phyloP scores from a whole-genome alignment of 768 basidiomycete genomes.

The Pleurotus ostreatus region DNA sequence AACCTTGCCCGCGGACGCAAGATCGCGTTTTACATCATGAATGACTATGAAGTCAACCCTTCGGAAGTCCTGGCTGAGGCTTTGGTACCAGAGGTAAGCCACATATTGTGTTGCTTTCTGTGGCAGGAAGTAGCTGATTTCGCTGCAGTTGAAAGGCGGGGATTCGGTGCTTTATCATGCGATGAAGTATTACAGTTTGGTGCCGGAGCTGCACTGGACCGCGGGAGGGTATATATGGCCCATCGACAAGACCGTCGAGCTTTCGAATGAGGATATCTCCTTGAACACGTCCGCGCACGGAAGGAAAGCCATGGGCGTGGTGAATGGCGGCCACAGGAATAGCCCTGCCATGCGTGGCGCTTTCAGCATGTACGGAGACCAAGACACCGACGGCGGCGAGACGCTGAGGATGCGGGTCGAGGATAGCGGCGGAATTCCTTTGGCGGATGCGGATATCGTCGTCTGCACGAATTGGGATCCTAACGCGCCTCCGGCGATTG shows the following conservation, averaged over 20 bases:
- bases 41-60: constrained; percentile 69
- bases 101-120: constrained; percentile 20
- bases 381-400: constrained; percentile 25
- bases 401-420: constrained; percentile 53
- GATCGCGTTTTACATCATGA: constrained; percentile 67
- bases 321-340: constrained; percentile 16
- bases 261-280: constrained; percentile 16
- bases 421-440: constrained; percentile 62
- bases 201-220: constrained; percentile 73
- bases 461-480: constrained; percentile 36
- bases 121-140: not conserved
- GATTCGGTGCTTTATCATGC: constrained; percentile 76
- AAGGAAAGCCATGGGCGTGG: constrained; percentile 18
- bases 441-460: constrained; percentile 60
- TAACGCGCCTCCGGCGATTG: constrained; percentile 34
- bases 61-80: constrained; percentile 66
- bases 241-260: constrained; percentile 62
- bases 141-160: constrained; percentile 63
- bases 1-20: constrained; percentile 68
- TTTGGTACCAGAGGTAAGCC: constrained; percentile 58
- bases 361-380: constrained; percentile 41
- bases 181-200: constrained; percentile 70
- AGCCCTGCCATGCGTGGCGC: constrained; percentile 38
- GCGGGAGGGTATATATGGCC: constrained; percentile 86
- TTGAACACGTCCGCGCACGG: constrained; percentile 15